A percentile compares a stretch with the other conserved stretches of the same genome.
Evolutionary conservation across 257 asterid genomes (phyloP).

Genomic region (Leptodermis oblonga): DNA sequence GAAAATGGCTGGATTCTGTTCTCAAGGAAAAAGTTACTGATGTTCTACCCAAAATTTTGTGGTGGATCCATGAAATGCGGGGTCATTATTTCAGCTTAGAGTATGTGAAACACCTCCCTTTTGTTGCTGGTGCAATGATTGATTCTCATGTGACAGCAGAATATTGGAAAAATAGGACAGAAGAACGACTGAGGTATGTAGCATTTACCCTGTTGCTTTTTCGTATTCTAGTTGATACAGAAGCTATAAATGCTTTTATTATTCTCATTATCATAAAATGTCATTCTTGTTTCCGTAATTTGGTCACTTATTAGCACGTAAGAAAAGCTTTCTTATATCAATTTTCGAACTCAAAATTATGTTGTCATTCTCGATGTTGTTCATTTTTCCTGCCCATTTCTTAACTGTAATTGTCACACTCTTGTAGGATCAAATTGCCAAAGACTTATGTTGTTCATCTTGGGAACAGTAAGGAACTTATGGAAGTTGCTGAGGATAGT

Average conservation of each 20-base stretch:
- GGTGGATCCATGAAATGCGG: slow-evolving; percentile 99
- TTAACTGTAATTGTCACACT: background rate
- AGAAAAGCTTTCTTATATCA: background rate
- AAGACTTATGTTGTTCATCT: slow-evolving; percentile 91
- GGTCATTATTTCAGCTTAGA: slow-evolving; percentile 95
- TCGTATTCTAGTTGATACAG: background rate
- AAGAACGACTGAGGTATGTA: slow-evolving; percentile 63
- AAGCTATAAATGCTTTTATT: background rate
- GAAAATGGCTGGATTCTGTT: slow-evolving; percentile 96
- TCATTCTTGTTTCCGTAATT: slow-evolving; percentile 6
- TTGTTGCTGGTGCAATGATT: slow-evolving; percentile 98
- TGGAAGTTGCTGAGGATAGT: slow-evolving; percentile 82
- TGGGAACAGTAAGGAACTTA: slow-evolving; percentile 91
- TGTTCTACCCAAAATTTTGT: slow-evolving; percentile 89
- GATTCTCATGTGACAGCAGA: slow-evolving; percentile 90
- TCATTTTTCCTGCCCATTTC: background rate
- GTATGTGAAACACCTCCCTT: slow-evolving; percentile 93
- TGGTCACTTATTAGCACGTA: background rate
- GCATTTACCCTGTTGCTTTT: background rate
- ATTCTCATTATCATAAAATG: too few species aligned
- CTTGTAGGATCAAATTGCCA: slow-evolving; percentile 85
- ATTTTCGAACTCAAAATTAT: background rate
- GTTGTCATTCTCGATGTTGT: background rate
- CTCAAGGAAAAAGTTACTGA: slow-evolving; percentile 61
- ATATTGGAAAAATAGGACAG: slow-evolving; percentile 89